Conservation (phyloP, 257 asterid genomes). For the Nicotiana paniculata region DNA sequence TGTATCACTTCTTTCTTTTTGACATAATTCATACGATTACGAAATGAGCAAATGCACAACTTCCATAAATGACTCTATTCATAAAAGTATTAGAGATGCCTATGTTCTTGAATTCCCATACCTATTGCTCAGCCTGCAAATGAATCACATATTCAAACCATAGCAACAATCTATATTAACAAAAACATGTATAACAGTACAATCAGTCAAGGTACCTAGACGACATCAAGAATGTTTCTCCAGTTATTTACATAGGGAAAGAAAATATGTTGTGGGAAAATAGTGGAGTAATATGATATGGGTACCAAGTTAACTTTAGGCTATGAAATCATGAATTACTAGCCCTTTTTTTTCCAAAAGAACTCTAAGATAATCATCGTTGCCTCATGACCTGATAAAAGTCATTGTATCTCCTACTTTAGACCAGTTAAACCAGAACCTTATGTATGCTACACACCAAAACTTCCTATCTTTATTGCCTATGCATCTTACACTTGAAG, state of each 20-base stretch:
- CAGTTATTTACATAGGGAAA: background rate
- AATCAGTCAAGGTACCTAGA: background rate
- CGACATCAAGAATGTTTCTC: background rate
- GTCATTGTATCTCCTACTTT: background rate
- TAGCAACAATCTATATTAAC: background rate
- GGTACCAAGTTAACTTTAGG: background rate
- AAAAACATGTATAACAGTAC: background rate
- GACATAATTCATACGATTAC: no score
- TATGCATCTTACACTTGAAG: slow-evolving; percentile 1
- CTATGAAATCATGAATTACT: background rate
- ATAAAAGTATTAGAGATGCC: no score
- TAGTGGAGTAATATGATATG: background rate
- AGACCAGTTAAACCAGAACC: background rate
- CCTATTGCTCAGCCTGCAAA: slow-evolving; percentile 61
- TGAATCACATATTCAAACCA: slow-evolving; percentile 1
- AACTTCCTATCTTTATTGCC: background rate
- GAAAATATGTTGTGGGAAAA: background rate
- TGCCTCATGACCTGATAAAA: background rate
- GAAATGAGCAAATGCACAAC: no score
- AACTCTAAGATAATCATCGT: background rate
- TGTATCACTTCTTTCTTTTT: no score
- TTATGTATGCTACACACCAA: background rate
- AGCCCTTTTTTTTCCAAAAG: background rate
- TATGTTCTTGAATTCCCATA: no score
- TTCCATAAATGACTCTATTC: no score